A percentile compares a stretch with the other conserved stretches of the same genome.
phyloP scores from a whole-genome alignment of 257 asterid genomes.

The Nicotiana tabacum region DNA sequence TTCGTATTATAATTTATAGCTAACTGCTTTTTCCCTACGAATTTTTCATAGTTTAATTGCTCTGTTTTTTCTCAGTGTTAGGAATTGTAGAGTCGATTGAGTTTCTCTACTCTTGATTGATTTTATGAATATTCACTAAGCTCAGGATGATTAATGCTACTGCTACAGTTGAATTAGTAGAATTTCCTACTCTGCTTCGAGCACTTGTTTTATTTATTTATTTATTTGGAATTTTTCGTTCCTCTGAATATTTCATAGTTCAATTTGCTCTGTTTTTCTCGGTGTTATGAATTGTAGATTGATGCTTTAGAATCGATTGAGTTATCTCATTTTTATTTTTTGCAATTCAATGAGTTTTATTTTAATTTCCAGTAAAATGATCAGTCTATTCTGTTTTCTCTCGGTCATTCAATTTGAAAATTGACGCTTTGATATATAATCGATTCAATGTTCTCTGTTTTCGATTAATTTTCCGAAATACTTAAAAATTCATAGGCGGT shows the following conservation, averaged over 20 bases:
- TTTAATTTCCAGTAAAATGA: no score
- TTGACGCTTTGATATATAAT: not conserved
- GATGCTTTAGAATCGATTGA: no score
- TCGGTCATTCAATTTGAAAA: not conserved
- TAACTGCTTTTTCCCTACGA: not conserved
- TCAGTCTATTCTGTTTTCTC: not conserved
- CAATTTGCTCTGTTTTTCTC: no score
- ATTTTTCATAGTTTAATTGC: not conserved
- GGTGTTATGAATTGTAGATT: no score
- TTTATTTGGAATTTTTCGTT: not conserved
- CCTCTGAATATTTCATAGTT: not conserved
- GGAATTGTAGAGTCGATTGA: not conserved
- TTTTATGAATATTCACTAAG: not conserved
- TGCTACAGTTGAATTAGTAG: no score
- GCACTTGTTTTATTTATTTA: not conserved
- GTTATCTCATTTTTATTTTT: no score
- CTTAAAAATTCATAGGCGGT: slow-evolving; percentile 37
- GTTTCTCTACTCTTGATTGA: not conserved
- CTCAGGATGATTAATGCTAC: not conserved
- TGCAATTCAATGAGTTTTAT: no score
- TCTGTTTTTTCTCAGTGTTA: not conserved
- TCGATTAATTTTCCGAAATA: not conserved
- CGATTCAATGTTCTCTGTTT: not conserved
- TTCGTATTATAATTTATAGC: not conserved
- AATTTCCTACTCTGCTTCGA: not conserved